A percentile compares a stretch with the other conserved stretches of the same genome.
Evolutionary conservation across 2,329 filamentous ascomycete species (phyloP).

Genomic region (Fulvia fulva): DNA sequence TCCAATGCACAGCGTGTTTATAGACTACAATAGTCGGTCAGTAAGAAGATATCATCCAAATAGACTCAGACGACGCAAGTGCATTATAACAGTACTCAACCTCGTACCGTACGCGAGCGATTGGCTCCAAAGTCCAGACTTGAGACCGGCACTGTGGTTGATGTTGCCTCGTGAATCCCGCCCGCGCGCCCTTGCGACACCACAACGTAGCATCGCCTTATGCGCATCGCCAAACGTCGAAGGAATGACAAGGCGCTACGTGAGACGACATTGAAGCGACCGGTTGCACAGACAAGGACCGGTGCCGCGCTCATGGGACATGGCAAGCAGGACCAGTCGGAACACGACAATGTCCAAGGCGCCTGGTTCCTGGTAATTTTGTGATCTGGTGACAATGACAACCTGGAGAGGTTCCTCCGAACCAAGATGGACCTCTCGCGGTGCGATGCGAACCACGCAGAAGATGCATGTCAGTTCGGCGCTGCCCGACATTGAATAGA

Average conservation of each 20-base stretch:
- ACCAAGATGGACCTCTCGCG: constrained; percentile 19
- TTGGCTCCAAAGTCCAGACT: constrained; percentile 7
- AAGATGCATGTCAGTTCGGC: constrained; percentile 14
- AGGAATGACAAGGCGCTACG: constrained; percentile 19
- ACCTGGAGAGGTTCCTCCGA: constrained; percentile 16
- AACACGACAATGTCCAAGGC: constrained; percentile 3
- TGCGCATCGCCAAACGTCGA: constrained; percentile 17
- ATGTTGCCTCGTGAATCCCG: constrained; percentile 9
- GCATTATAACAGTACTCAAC: constrained; percentile 6
- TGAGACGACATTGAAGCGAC: constrained; percentile 15
- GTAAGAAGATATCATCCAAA: constrained; percentile 4
- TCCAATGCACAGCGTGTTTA: constrained; percentile 10
- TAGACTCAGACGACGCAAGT: constrained; percentile 2
- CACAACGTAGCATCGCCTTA: constrained; percentile 13
- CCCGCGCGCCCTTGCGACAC: constrained; percentile 18
- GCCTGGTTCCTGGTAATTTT: constrained; percentile 18
- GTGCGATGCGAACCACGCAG: constrained; percentile 14
- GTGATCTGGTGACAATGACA: constrained; percentile 19
- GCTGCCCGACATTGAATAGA: constrained; percentile 13
- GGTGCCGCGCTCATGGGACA: constrained; percentile 17
- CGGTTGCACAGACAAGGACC: constrained; percentile 14
- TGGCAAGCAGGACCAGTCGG: constrained; percentile 17
- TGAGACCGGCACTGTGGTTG: constrained; percentile 1
- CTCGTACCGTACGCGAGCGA: neutral
- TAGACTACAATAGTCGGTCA: constrained; percentile 12